Conservation (phyloP, 495 filamentous ascomycete genomes). For the Tuber aestivum region DNA sequence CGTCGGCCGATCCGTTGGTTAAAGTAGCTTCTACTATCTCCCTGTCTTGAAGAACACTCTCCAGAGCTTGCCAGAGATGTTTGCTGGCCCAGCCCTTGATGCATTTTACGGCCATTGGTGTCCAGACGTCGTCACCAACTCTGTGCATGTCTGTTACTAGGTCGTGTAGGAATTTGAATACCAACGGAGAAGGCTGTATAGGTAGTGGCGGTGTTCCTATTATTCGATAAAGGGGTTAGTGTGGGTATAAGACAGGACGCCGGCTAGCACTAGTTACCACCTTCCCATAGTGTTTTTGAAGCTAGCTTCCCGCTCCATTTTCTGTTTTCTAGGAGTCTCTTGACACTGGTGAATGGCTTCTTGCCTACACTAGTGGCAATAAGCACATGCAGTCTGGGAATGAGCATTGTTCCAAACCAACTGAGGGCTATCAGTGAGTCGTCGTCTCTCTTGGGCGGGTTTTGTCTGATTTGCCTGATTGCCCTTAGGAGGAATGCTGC, state of each 20-base stretch:
- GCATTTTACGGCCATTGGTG: constrained; percentile 56
- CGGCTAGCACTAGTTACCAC: constrained; percentile 43
- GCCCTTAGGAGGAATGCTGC: constrained; percentile 68
- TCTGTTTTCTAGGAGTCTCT: constrained; percentile 34
- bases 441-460: constrained; percentile 52
- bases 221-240: neutral
- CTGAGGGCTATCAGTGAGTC: constrained; percentile 18
- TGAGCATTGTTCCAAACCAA: constrained; percentile 44
- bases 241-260: constrained; percentile 53
- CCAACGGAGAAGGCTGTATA: constrained; percentile 69
- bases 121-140: constrained; percentile 78
- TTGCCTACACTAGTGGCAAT: constrained; percentile 32
- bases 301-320: constrained; percentile 42
- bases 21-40: constrained; percentile 39
- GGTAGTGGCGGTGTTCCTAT: constrained; percentile 61
- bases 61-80: constrained; percentile 47
- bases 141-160: constrained; percentile 61
- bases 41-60: constrained; percentile 31
- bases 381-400: constrained; percentile 42
- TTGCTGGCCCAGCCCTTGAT: constrained; percentile 56
- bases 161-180: constrained; percentile 67
- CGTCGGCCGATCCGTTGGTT: neutral
- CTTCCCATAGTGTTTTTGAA: constrained; percentile 47
- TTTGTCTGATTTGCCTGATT: constrained; percentile 65
- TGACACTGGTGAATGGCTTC: constrained; percentile 36